Evolutionary conservation across 179 eudicot genomes (phyloP).

Genomic region (Spergularia azorica): DNA sequence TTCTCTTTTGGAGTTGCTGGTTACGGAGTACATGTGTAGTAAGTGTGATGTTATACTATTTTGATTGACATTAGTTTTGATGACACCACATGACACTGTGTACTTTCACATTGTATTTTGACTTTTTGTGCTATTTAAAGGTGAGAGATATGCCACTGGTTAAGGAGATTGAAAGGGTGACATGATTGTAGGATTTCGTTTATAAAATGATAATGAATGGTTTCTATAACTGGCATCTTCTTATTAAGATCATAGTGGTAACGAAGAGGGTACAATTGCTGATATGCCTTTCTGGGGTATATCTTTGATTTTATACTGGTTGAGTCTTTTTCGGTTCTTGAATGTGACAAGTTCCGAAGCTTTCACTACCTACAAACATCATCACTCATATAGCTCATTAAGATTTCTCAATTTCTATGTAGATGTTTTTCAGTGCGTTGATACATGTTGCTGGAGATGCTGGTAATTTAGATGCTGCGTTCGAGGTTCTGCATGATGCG

Average conservation of each 20-base stretch:
- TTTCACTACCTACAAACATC: neutral
- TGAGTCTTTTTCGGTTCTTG: neutral
- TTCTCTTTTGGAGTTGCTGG: no score
- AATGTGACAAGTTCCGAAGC: conserved; percentile 8
- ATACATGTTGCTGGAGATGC: conserved; percentile 98
- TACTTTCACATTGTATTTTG: neutral
- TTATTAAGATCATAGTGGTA: no score
- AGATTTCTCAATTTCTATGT: conserved; percentile 37
- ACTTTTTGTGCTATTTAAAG: conserved; percentile 7
- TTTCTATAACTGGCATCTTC: no score
- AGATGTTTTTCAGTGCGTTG: conserved; percentile 96
- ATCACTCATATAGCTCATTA: conserved; percentile 12
- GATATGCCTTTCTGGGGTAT: conserved; percentile 1
- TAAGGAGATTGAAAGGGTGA: conserved; percentile 1
- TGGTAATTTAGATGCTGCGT: conserved; percentile 84
- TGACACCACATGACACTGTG: no score
- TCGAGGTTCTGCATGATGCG: conserved; percentile 71
- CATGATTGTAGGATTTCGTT: neutral
- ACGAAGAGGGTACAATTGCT: neutral
- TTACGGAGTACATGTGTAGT: no score
- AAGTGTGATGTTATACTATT: no score
- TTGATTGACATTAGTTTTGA: no score
- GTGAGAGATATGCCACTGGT: neutral
- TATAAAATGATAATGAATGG: neutral
- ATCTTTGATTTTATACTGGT: neutral